Base-by-base conservation (phyloP, 2,329 filamentous ascomycete genomes). In the Colletotrichum kahawae region DNA sequence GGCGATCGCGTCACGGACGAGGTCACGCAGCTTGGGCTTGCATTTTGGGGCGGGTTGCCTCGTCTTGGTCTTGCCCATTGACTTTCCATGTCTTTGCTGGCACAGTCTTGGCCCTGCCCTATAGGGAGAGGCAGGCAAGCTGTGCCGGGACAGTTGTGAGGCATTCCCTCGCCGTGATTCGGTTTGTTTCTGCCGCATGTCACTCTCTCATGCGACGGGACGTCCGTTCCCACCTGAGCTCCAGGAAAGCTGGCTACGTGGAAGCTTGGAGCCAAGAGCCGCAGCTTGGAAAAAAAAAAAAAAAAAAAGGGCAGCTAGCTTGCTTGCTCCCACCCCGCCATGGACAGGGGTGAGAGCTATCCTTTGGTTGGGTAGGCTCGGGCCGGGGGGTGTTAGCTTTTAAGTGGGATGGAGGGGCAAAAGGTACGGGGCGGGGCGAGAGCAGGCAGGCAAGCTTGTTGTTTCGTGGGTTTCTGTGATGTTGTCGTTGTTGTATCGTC, bases 321-420 rank as follows among this genome's bases (percentile, higher is more conserved):
- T 18, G 14, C 27, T 16, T 21, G 21, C 31, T 33, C 21, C 18
- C 36, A 68, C 66, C 57, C 57, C 67, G 57, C 57, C 57, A 56
- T 34, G 34, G 24, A 36, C 67, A 70, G n/a, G 67, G 67, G 59
- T 64, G 13, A 43, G 62, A 71, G 68, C 63, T 68, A 31, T 18
- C 48, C 38, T 38, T 38, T 21, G 24, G 54, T 34, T 27, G 56
- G 34, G 38, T 13, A 56, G 60, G 16, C 13, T 21, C 31, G 38
- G 56, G 56, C 21, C 12, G 24, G 14, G 48, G 36, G 31, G 31
- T n/a, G 63, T 57, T 57, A 73, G 69, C 69, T 72, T 51, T 51
- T 67, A 57, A 51, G 73, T 68, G 69, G 73, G 63, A 59, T 75
- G 69, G 73, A 75, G 69, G 73, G 73, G 67, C 48, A 21, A 51